phyloP scores from a whole-genome alignment of 495 filamentous ascomycete genomes.

The Penicillium nucicola region DNA sequence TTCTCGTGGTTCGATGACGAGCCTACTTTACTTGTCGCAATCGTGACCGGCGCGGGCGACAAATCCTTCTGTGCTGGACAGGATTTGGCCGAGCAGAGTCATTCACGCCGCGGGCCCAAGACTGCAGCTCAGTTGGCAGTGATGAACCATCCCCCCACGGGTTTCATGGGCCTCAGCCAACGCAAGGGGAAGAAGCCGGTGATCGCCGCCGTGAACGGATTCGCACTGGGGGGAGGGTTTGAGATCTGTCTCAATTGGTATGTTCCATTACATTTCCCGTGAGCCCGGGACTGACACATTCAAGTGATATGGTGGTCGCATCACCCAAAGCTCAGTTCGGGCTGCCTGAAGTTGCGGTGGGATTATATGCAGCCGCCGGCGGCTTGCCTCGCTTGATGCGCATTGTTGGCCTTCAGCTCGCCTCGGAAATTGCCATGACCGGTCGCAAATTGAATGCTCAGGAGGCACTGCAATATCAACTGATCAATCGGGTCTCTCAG shows the following conservation, averaged over 20 bases:
- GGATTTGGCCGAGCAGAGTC: slow-evolving; percentile 34
- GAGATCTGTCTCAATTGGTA: slow-evolving; percentile 63
- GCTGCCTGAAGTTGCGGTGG: slow-evolving; percentile 63
- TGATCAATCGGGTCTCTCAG: slow-evolving; percentile 60
- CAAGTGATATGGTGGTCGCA: slow-evolving; percentile 60
- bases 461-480: slow-evolving; percentile 57
- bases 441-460: slow-evolving; percentile 52
- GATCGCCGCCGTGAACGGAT: slow-evolving; percentile 67
- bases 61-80: slow-evolving; percentile 51
- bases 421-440: slow-evolving; percentile 63
- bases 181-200: slow-evolving; percentile 49
- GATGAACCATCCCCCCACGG: slow-evolving; percentile 18
- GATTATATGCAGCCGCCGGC: slow-evolving; percentile 64
- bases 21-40: slow-evolving; percentile 42
- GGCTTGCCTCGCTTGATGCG: slow-evolving; percentile 63
- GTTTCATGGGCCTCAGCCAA: slow-evolving; percentile 29
- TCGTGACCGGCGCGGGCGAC: slow-evolving; percentile 48
- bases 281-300: not conserved
- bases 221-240: slow-evolving; percentile 68
- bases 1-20: slow-evolving; percentile 50
- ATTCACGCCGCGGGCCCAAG: slow-evolving; percentile 3
- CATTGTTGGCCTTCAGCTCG: slow-evolving; percentile 59
- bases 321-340: slow-evolving; percentile 50
- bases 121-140: slow-evolving; percentile 6
- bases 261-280: not conserved